Evolutionary conservation across 345 rosid genomes (phyloP).

Genomic region (Boechera stricta): DNA sequence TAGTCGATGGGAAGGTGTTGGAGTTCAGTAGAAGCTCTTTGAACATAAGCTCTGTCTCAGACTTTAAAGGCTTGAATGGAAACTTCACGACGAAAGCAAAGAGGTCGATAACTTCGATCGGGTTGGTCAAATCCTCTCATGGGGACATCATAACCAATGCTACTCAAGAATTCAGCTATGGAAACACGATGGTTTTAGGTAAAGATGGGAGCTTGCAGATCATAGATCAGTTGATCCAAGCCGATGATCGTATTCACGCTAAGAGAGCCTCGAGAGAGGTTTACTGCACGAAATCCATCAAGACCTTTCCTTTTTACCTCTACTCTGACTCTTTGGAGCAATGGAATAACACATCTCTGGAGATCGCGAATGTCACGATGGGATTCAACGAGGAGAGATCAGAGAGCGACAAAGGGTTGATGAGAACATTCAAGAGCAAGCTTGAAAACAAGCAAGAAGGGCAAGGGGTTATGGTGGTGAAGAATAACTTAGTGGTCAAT

Average conservation of each 20-base stretch:
- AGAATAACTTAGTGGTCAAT: constrained; percentile 54
- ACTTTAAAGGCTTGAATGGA: constrained; percentile 64
- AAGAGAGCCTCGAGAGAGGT: constrained; percentile 39
- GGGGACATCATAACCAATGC: constrained; percentile 62
- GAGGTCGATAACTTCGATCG: constrained; percentile 59
- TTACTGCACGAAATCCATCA: constrained; percentile 47
- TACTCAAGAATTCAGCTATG: constrained; percentile 58
- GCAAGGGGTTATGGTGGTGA: constrained; percentile 54
- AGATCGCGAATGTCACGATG: constrained; percentile 53
- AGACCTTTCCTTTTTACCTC: constrained; percentile 56
- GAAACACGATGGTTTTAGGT: constrained; percentile 62
- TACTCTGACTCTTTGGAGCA: constrained; percentile 48
- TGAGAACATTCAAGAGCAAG: constrained; percentile 38
- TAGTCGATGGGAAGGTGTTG: constrained; percentile 66
- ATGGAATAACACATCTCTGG: constrained; percentile 46
- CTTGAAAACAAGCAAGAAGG: constrained; percentile 65
- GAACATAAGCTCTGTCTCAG: constrained; percentile 43
- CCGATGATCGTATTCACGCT: constrained; percentile 55
- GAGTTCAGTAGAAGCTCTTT: constrained; percentile 51
- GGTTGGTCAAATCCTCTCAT: constrained; percentile 72
- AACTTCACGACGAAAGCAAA: constrained; percentile 55
- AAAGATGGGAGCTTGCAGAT: constrained; percentile 61
- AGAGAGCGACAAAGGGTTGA: constrained; percentile 33
- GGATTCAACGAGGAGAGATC: constrained; percentile 65
- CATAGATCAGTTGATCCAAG: constrained; percentile 62